Percentiles rank a stretch among this genome's conserved stretches.
These are phyloP conservation scores for Pleurozium schreberi DNA, from an alignment of 225 moss, liverwort and hornwort genomes.

Conservation along the genomic window DNA sequence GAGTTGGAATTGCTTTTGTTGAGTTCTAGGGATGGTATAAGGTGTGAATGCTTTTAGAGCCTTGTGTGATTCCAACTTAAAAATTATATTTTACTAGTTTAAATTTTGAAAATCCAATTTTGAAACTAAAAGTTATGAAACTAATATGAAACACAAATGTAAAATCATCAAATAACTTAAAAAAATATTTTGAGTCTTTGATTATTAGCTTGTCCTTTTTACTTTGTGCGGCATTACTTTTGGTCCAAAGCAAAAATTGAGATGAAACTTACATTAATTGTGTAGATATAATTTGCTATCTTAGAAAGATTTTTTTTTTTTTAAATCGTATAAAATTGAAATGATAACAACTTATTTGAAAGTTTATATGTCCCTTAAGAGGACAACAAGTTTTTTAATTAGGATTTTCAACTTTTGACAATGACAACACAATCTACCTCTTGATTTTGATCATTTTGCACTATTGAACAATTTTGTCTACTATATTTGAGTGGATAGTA, in stretches of 20 bases:
- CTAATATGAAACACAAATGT: too few species aligned
- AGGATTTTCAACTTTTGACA: not conserved
- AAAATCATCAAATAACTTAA: too few species aligned
- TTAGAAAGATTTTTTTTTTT: not conserved
- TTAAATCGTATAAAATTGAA: not conserved
- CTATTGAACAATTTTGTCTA: too few species aligned
- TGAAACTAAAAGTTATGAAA: not conserved
- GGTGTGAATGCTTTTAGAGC: not conserved
- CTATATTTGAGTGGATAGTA: too few species aligned
- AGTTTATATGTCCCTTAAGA: not conserved
- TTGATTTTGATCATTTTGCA: not conserved
- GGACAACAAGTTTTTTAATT: too few species aligned
- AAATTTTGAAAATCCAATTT: too few species aligned
- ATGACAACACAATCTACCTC: not conserved
- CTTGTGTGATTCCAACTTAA: too few species aligned
- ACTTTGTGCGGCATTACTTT: not conserved
- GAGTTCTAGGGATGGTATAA: not conserved
- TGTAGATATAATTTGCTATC: too few species aligned
- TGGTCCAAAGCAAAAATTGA: accelerated
- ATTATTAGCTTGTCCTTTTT: not conserved
- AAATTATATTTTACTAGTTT: too few species aligned
- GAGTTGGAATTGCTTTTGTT: too few species aligned
- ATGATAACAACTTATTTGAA: not conserved
- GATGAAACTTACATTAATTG: not conserved
- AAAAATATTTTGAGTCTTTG: not conserved